Base-by-base conservation (phyloP, 768 basidiomycete genomes). In the Hygrophoropsis aurantiaca region DNA sequence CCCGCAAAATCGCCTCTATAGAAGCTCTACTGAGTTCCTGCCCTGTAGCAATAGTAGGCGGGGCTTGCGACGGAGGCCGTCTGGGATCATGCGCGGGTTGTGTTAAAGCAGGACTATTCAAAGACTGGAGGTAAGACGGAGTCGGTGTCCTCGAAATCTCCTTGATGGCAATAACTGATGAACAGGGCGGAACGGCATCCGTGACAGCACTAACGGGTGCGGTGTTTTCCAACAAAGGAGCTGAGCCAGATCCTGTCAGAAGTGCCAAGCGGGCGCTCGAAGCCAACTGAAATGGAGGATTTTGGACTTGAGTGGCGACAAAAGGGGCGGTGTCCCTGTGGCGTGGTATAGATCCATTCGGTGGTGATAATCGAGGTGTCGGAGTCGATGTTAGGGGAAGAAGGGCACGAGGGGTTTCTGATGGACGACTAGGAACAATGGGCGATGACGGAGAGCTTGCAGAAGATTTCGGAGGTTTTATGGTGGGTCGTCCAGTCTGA, bases 141-240 rank as follows among this genome's bases (percentile, higher is more conserved):
- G n/a, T 21, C 7, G 36, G n/a, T 16, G 20, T n/a, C n/a, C 36
- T 7, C n/a, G 36, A 16, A 38, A 38, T 21, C 20, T 7, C 36
- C 6, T 16, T 38, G 16, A 7, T 26, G 30, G 9, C 10, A 44
- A 50, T 34, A 19, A 19, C 3, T n/a, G 40, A 30, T 23, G 40
- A n/a, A 30, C 46, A 33, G 25, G 54, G 46, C 13, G 30, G 30
- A 24, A 68, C 51, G 7, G 57, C 51, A 1, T 61, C 64, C 40
- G 68, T 66, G 5, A 55, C 64, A 21, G 66, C 66, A 21, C 64
- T 64, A 49, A 66, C 66, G 18, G 64, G 64, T 4, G 66, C 64
- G 5, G 68, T 52, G 49, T 61, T 68, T 30, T 66, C 64, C 16
- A 7, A n/a, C 36, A 38, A 38, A 23, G 37, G 10, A 3, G 40